A percentile compares a stretch with the other conserved stretches of the same genome.
Conservation (phyloP, 192 early-diverging fungal species). For the Coemansia sp. region DNA sequence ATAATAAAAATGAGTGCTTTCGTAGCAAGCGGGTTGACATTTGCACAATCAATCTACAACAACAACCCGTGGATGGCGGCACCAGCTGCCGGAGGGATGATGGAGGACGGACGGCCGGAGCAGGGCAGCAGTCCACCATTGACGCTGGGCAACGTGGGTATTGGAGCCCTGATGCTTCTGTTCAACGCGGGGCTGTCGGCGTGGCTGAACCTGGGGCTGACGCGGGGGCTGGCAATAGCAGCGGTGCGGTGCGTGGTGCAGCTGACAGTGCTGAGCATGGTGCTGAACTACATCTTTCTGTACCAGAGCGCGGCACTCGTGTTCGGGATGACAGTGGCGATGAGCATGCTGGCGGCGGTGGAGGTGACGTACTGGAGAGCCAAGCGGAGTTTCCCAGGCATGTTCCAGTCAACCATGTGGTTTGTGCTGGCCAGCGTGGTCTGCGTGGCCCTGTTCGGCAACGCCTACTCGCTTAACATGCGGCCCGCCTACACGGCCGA, state of each 20-base stretch:
- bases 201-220: constrained; percentile 67
- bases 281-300: constrained; percentile 68
- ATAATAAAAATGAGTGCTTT: not conserved
- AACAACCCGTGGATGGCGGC: constrained; percentile 3
- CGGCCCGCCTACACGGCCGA: constrained; percentile 68
- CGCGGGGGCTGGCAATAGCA: constrained; percentile 63
- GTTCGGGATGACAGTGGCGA: constrained; percentile 58
- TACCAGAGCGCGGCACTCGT: constrained; percentile 62
- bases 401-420: constrained; percentile 60
- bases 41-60: constrained; percentile 1
- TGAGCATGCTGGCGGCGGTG: constrained; percentile 64
- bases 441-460: constrained; percentile 25
- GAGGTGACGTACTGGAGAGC: constrained; percentile 72
- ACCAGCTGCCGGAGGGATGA: not conserved
- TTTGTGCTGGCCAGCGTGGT: constrained; percentile 40
- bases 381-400: constrained; percentile 67
- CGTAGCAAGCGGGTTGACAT: not conserved
- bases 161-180: constrained; percentile 64
- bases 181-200: constrained; percentile 62
- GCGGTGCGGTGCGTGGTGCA: constrained; percentile 75
- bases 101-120: not conserved
- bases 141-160: constrained; percentile 59
- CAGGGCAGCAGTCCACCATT: constrained; percentile 3
- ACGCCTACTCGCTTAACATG: constrained; percentile 65
- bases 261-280: constrained; percentile 69